These are phyloP conservation scores for Castanea mollissima DNA, from an alignment of 306 rosid species.

Conservation along the genomic window DNA sequence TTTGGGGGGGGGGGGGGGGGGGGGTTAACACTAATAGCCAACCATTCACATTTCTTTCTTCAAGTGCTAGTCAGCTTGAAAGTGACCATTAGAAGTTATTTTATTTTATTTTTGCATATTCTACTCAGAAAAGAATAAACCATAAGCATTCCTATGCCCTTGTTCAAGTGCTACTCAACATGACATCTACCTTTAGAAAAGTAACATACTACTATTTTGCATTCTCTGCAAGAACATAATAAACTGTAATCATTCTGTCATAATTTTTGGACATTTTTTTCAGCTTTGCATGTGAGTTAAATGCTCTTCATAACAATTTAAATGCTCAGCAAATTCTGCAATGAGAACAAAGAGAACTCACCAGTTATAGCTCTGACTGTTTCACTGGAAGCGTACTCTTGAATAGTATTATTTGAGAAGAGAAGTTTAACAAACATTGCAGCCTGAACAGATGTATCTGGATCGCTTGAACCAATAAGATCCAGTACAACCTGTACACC, in stretches of 20 bases:
- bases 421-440: slow-evolving; percentile 96
- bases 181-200: not conserved
- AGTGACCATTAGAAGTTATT: not conserved
- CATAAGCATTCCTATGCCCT: not conserved
- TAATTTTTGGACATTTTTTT: not conserved
- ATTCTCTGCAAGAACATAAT: not conserved
- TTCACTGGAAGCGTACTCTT: slow-evolving; percentile 98
- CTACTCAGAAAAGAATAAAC: not conserved
- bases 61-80: not conserved
- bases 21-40: not conserved
- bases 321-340: slow-evolving; percentile 12
- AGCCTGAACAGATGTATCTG: slow-evolving; percentile 93
- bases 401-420: slow-evolving; percentile 95
- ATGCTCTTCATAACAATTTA: not conserved
- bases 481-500: slow-evolving; percentile 98
- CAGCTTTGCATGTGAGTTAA: not conserved
- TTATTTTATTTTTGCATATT: not conserved
- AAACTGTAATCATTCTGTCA: not conserved
- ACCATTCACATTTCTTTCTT: not conserved
- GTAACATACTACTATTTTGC: not conserved
- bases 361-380: slow-evolving; percentile 97
- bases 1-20: no score
- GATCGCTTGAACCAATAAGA: slow-evolving; percentile 91
- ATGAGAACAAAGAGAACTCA: slow-evolving; percentile 42
- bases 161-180: not conserved